Evolutionary conservation across 1,284 basidiomycete genomes (phyloP).

Genomic region (Somion occarium): DNA sequence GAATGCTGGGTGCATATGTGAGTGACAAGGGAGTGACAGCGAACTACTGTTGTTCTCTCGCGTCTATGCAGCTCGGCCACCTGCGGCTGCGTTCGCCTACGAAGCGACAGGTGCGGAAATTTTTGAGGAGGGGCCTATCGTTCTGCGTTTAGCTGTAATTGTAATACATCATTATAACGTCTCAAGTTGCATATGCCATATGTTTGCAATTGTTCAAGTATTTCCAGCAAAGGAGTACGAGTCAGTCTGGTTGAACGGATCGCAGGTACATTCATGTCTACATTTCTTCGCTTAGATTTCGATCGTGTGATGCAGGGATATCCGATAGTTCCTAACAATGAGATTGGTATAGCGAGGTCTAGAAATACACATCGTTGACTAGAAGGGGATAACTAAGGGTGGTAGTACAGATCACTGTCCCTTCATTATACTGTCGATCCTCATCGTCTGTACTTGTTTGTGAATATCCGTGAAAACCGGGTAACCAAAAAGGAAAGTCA

Average conservation of each 20-base stretch:
- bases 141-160: neutral
- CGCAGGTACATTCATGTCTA: no score
- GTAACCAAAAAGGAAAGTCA: conserved; percentile 48
- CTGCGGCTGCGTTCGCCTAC: neutral
- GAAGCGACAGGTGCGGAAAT: neutral
- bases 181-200: neutral
- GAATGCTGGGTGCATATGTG: no score
- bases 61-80: neutral
- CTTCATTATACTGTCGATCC: conserved; percentile 76
- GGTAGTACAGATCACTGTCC: conserved; percentile 27
- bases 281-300: no score
- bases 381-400: no score
- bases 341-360: no score
- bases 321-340: neutral
- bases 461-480: conserved; percentile 49
- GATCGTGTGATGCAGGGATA: neutral
- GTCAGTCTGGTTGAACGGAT: no score
- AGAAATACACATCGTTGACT: no score
- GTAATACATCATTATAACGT: neutral
- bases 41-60: no score
- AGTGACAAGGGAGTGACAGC: neutral
- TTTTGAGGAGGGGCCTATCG: neutral
- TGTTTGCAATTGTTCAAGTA: no score
- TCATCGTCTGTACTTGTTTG: conserved; percentile 53
- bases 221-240: no score